These are phyloP conservation scores for Leishmania braziliensis DNA, from an alignment of 208 protist species.

Conservation along the genomic window DNA sequence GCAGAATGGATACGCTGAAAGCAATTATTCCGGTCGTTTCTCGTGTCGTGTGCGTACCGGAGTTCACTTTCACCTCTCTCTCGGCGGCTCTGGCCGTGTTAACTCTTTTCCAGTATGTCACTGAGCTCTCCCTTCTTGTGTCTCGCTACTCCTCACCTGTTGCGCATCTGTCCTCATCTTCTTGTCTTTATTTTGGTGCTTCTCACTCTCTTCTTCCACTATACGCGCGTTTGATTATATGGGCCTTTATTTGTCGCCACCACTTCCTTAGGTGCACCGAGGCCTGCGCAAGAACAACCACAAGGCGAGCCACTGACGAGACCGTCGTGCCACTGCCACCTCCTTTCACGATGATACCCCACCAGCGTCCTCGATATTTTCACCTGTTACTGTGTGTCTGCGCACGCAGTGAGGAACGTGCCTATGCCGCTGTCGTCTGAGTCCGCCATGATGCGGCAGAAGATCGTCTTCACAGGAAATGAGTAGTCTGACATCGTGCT, in stretches of 20 bases:
- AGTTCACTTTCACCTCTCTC: too few species aligned
- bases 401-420: not conserved
- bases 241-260: not conserved
- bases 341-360: not conserved
- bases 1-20: too few species aligned
- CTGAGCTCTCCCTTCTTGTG: too few species aligned
- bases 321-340: not conserved
- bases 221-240: not conserved
- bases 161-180: too few species aligned
- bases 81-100: too few species aligned
- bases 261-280: not conserved
- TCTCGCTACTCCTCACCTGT: too few species aligned
- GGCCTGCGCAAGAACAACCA: not conserved
- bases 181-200: too few species aligned
- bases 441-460: conserved; percentile 39
- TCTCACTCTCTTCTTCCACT: not conserved
- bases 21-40: too few species aligned
- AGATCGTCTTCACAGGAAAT: conserved; percentile 55
- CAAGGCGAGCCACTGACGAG: not conserved
- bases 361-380: too few species aligned
- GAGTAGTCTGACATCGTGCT: conserved; percentile 38
- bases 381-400: not conserved
- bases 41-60: too few species aligned
- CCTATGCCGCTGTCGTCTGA: not conserved
- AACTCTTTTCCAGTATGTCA: too few species aligned